These are phyloP conservation scores for Nigrospora sphaerica DNA, from an alignment of 2,329 filamentous ascomycete species.

Conservation along the genomic window DNA sequence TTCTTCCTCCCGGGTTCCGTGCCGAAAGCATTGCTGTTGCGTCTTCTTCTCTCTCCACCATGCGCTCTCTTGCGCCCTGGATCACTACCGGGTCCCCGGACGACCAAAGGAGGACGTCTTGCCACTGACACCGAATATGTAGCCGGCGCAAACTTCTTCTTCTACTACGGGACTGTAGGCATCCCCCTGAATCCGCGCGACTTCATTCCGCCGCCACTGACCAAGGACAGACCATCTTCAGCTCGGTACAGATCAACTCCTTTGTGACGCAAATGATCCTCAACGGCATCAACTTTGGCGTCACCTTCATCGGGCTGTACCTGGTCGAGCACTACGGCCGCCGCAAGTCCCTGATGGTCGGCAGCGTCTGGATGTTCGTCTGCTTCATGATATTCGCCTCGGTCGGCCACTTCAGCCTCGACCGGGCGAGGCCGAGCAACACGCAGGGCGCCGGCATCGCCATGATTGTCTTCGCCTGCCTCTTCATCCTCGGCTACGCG, in stretches of 20 bases:
- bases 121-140: background rate
- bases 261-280: constrained; percentile 64
- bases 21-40: no score
- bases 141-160: constrained; percentile 59
- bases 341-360: constrained; percentile 53
- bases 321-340: constrained; percentile 63
- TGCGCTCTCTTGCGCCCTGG: no score
- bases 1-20: no score
- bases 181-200: constrained; percentile 17
- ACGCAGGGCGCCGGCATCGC: constrained; percentile 43
- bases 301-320: constrained; percentile 62
- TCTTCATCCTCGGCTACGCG: constrained; percentile 60
- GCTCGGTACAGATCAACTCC: constrained; percentile 42
- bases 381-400: constrained; percentile 55
- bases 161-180: constrained; percentile 50
- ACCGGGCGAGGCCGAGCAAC: constrained; percentile 22
- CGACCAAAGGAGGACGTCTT: no score
- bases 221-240: constrained; percentile 29
- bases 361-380: constrained; percentile 52
- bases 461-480: constrained; percentile 56
- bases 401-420: constrained; percentile 41
- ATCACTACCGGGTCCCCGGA: no score
- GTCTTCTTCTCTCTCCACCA: no score
- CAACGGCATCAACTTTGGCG: constrained; percentile 58
- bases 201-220: background rate